Evolutionary conservation across 345 rosid species (phyloP).

Genomic region (Brassica incana): DNA sequence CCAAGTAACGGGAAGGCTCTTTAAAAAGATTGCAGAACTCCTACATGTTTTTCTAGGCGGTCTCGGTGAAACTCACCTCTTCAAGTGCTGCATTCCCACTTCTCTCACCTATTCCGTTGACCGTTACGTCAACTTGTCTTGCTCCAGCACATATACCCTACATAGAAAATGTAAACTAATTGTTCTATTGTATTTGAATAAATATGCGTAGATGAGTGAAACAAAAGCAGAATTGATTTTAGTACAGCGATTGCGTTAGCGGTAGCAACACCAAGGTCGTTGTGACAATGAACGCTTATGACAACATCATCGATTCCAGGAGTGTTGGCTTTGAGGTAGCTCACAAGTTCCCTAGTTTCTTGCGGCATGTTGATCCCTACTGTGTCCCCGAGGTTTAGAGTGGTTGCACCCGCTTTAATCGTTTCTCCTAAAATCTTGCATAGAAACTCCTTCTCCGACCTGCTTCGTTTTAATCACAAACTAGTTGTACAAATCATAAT

Average conservation of each 20-base stretch:
- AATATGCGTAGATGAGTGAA: neutral
- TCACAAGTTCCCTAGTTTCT: conserved; percentile 66
- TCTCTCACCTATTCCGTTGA: conserved; percentile 96
- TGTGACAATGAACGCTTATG: conserved; percentile 88
- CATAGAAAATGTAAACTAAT: neutral
- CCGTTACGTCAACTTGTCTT: conserved; percentile 86
- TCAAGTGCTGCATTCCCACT: conserved; percentile 95
- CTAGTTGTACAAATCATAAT: neutral
- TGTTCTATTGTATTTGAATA: conserved; percentile 6
- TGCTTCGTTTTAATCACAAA: neutral
- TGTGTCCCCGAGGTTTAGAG: conserved; percentile 77
- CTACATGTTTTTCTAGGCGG: neutral
- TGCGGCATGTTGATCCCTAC: conserved; percentile 77
- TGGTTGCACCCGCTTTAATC: conserved; percentile 84
- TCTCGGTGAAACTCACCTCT: conserved; percentile 53
- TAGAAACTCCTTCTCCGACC: conserved; percentile 40
- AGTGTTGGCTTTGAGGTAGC: conserved; percentile 78
- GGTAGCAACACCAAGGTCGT: conserved; percentile 95
- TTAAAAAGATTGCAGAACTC: neutral
- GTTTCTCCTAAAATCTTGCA: conserved; percentile 77
- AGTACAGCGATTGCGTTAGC: conserved; percentile 79
- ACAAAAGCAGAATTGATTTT: neutral
- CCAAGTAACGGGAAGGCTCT: neutral
- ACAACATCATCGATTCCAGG: conserved; percentile 75
- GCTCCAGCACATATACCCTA: conserved; percentile 89